Conservation (phyloP, 331 rosid genomes). For the Quercus lobata region DNA sequence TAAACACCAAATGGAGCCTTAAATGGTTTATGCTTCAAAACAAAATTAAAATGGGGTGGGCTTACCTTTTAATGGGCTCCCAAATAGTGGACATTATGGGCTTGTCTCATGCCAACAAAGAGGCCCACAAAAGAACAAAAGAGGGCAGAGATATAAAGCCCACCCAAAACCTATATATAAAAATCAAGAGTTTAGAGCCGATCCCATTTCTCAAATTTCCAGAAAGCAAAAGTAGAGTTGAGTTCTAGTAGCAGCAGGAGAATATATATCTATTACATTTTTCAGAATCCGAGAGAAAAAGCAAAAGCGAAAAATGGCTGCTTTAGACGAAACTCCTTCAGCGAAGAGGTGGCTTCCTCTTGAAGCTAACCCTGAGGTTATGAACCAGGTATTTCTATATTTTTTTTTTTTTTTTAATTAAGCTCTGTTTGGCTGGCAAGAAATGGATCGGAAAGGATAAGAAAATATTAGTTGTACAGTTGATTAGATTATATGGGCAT, state of each 20-base stretch:
- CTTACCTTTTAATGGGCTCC: neutral
- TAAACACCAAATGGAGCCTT: too few species aligned
- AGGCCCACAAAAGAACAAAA: constrained; percentile 9
- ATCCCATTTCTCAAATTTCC: too few species aligned
- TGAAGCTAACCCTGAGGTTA: constrained; percentile 93
- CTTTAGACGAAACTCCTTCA: constrained; percentile 36
- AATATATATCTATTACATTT: neutral
- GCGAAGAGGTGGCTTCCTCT: constrained; percentile 96
- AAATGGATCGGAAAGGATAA: neutral
- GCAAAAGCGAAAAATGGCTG: constrained; percentile 38
- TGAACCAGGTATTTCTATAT: constrained; percentile 62
- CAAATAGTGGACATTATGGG: too few species aligned
- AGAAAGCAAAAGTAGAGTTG: too few species aligned
- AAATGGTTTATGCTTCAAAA: too few species aligned
- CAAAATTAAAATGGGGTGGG: neutral
- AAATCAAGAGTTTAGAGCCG: neutral
- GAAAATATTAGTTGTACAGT: neutral
- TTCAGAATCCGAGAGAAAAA: neutral
- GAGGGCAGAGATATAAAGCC: neutral
- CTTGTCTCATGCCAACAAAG: neutral
- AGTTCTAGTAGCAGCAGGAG: neutral
- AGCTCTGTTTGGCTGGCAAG: neutral
- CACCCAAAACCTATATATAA: constrained; percentile 7
- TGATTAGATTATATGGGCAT: neutral
- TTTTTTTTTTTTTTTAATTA: neutral